Base-by-base conservation (phyloP, 768 basidiomycete genomes). In the Leccinum boreale region DNA sequence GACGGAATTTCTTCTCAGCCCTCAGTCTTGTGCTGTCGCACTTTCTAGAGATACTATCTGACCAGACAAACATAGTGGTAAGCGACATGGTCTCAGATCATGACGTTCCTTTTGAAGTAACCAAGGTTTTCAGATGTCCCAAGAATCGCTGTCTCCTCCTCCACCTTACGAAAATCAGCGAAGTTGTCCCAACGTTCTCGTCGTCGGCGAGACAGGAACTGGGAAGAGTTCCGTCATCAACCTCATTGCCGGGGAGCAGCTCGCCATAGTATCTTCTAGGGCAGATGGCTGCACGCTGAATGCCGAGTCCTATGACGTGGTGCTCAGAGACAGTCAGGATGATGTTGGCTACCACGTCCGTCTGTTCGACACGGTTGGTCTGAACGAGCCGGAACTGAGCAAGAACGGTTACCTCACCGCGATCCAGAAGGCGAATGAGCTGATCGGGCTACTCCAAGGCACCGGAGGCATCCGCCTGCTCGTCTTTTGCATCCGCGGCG, bases 191-290 rank as follows among this genome's bases (percentile, higher is more conserved):
- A 79, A 79, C 10, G 66, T 59, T 7, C 77, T 69, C 15, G 69
- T 65, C 36, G 77, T 79, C 12, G 73, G 68, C 6, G 68, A 70
- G 57, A 68, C 68, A 26, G 68, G 68, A 1, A 58, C 45, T 5
- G 68, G 73, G 9, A 79, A 79, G 55, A 79, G 78, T 56, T 75
- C 74, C 2, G 66, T 78, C 29, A 60, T 78, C 55, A 79, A 78
- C 58, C 72, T 79, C 66, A 58, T 79, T 36, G 64, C 64, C 19
- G 70, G 69, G 11, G 39, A 60, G 5, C 14, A 62, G 0, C 48
- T 64, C 5, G 77, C 77, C 4, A 36, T 28, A 0, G 65, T 69
- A 8, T 74, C 73, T 10, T 65, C 67, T 19, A 19, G 65, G 1
- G 71, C 73, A 11, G 46, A 28, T 0, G 76, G 75, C 2, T 75